These are phyloP conservation scores for Aspergillus kassunensis DNA, from an alignment of 495 filamentous ascomycete species.

Conservation along the genomic window DNA sequence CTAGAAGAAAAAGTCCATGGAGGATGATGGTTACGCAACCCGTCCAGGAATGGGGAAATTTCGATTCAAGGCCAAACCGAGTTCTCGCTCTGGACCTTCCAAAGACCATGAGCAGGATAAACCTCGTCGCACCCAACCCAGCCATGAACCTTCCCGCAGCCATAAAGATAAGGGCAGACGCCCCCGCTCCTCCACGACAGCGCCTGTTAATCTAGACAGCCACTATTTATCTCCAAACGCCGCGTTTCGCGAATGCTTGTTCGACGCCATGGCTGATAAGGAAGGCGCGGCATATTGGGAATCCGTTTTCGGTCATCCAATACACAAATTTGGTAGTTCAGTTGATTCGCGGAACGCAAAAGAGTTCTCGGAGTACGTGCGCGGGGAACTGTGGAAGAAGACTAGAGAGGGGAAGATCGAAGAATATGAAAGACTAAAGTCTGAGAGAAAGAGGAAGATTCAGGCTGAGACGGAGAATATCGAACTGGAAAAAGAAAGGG, in stretches of 20 bases:
- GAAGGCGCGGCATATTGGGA: constrained; percentile 96
- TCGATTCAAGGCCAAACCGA: no score
- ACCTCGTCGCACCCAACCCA: no score
- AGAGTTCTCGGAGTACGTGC: constrained; percentile 81
- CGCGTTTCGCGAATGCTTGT: constrained; percentile 92
- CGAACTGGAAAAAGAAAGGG: constrained; percentile 26
- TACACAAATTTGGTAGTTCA: constrained; percentile 63
- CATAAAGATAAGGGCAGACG: no score
- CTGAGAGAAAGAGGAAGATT: constrained; percentile 58
- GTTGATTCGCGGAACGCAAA: constrained; percentile 88
- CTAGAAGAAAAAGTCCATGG: no score
- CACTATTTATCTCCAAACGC: constrained; percentile 57
- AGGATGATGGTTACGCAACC: no score
- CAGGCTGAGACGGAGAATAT: constrained; percentile 52
- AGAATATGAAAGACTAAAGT: constrained; percentile 58
- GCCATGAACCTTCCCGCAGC: no score
- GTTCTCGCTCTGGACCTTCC: no score
- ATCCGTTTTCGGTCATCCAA: constrained; percentile 88
- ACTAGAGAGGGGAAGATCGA: constrained; percentile 62
- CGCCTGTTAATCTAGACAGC: no score
- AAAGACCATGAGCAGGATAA: no score
- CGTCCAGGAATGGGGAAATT: no score
- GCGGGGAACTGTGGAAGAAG: constrained; percentile 89
- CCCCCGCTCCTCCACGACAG: no score
- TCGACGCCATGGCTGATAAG: constrained; percentile 98